Base-by-base conservation (phyloP, 2,329 filamentous ascomycete species). In the Exophiala alcalophila region DNA sequence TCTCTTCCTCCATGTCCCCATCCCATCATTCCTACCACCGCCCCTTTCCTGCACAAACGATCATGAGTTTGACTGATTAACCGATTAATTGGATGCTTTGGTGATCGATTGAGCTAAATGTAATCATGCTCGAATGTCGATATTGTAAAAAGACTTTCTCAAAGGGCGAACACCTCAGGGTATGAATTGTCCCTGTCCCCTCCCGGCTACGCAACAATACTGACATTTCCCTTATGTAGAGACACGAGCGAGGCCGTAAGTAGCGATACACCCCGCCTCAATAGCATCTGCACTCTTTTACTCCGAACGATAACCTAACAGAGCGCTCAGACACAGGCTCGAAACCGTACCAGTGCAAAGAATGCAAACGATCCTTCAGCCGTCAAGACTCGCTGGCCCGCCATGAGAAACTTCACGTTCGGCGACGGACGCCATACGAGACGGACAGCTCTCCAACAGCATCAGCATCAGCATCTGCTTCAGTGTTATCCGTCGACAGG, bases 171-270 rank as follows among this genome's bases (percentile, higher is more conserved):
- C 65, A 68, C 57, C 49, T 68, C 15, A 61, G 62, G 54, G 65
- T 67, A 56, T 40, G 38, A 33, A 14, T 31, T 12, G 11, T 14
- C 29, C 32, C 28, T 30, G 40, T 23, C 24, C 23, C n/a, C n/a
- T n/a, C n/a, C n/a, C n/a, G n/a, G n/a, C n/a, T n/a, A n/a, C n/a
- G n/a, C n/a, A n/a, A n/a, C n/a, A n/a, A n/a, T 12, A 16, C 19
- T 31, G 16, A 30, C 12, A 14, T 30, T 30, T 30, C 24, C 16
- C 18, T 48, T 51, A 44, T n/a, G 49, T 51, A 69, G 65, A 67
- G 66, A 60, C 66, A 69, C 53, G 65, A 69, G 54, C 63, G 64
- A 24, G 65, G 64, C 44, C 66, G 65, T 68, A 64, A 59, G 65
- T 40, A 42, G 21, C n/a, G n/a, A n/a, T n/a, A n/a, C n/a, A n/a